These are phyloP conservation scores for Monascus ruber DNA, from an alignment of 2,329 filamentous ascomycete genomes.

Conservation along the genomic window DNA sequence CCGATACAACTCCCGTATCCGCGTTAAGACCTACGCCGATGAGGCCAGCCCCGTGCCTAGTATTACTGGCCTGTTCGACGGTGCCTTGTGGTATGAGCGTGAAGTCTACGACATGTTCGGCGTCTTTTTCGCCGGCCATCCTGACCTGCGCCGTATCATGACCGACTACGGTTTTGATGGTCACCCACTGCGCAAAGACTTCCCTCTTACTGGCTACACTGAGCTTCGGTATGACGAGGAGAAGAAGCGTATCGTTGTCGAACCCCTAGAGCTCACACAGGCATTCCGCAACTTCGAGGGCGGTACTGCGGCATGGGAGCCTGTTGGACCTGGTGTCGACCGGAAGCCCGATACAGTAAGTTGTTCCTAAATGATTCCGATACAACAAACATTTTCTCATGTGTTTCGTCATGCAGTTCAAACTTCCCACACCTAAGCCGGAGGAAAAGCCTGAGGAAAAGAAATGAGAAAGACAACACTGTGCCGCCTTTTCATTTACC, in stretches of 20 bases:
- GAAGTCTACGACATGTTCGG: slow-evolving; percentile 97
- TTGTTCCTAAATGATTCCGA: slow-evolving; percentile 15
- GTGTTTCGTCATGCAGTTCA: slow-evolving; percentile 48
- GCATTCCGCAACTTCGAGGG: slow-evolving; percentile 98
- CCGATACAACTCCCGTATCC: slow-evolving; percentile 89
- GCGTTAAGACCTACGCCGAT: slow-evolving; percentile 97
- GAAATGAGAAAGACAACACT: slow-evolving; percentile 52
- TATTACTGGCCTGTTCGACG: slow-evolving; percentile 75
- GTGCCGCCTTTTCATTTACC: slow-evolving; percentile 21
- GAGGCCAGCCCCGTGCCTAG: slow-evolving; percentile 89
- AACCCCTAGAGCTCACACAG: slow-evolving; percentile 94
- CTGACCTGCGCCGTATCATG: slow-evolving; percentile 94
- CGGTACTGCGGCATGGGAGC: slow-evolving; percentile 61
- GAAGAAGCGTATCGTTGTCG: slow-evolving; percentile 98
- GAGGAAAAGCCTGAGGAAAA: slow-evolving; percentile 86
- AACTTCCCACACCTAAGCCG: slow-evolving; percentile 88
- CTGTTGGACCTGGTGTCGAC: slow-evolving; percentile 60
- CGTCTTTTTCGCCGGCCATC: slow-evolving; percentile 91
- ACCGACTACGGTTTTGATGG: slow-evolving; percentile 99
- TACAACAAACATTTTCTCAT: background rate
- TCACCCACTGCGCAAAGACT: slow-evolving; percentile 94
- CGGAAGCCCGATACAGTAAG: slow-evolving; percentile 59
- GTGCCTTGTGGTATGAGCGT: slow-evolving; percentile 97
- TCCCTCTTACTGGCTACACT: slow-evolving; percentile 94
- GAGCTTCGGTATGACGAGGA: slow-evolving; percentile 98